Conservation (phyloP, 108 stramenopile species). For the Ochromonas danica region DNA sequence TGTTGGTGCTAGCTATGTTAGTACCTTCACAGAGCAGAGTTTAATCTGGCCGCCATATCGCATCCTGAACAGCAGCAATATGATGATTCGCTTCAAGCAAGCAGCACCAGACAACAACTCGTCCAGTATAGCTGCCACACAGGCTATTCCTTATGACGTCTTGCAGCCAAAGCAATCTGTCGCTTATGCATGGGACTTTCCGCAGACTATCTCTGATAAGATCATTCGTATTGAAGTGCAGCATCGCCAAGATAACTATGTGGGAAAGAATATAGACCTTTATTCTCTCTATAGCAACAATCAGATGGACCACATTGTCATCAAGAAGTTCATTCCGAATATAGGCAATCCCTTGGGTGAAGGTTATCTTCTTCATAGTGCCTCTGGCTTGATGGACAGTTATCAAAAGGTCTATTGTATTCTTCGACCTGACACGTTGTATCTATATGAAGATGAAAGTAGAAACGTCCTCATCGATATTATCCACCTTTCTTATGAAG, state of each 20-base stretch:
- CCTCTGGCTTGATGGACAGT: slow-evolving; percentile 4
- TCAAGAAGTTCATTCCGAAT: slow-evolving; percentile 3
- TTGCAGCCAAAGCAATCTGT: background rate
- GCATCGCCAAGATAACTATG: background rate
- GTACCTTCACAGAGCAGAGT: slow-evolving; percentile 21
- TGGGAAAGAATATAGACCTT: background rate
- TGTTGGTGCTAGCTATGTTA: background rate
- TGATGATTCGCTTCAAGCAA: background rate
- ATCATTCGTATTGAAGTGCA: background rate
- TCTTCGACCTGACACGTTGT: slow-evolving; percentile 11
- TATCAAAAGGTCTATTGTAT: slow-evolving; percentile 10
- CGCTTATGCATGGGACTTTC: slow-evolving; percentile 26
- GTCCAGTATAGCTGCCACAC: background rate
- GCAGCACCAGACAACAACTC: background rate
- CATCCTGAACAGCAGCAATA: background rate
- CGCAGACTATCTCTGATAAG: background rate
- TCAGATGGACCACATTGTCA: background rate
- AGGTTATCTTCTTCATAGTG: background rate
- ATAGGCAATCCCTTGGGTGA: slow-evolving; percentile 19
- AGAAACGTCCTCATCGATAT: slow-evolving; percentile 7
- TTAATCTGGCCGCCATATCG: slow-evolving; percentile 28
- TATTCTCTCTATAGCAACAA: background rate
- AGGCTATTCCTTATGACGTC: background rate
- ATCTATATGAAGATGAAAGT: background rate
- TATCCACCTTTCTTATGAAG: slow-evolving; percentile 9